Evolutionary conservation across 1,139 yeast species (phyloP), one percentile per base, ranked within the genome.

Genomic region (Candida sanyaensis): DNA sequence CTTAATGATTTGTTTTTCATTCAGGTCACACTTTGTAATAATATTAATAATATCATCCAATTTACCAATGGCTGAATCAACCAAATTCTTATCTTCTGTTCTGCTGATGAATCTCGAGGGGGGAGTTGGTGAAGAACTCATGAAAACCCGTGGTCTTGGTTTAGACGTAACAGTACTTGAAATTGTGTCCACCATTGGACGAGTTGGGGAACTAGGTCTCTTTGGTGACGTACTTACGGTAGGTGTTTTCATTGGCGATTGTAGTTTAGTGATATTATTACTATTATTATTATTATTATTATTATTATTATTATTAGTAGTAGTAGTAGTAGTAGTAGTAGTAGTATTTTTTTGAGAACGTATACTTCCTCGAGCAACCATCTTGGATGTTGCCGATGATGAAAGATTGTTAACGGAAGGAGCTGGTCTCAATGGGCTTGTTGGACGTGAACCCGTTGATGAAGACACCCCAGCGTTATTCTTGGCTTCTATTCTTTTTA

Each of bases 401-500:
- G 48, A 33, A 26, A 27, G 34, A 13, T 42, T 46, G 27, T 34
- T 33, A 23, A 26, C 9, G 33, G 44, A 10, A 38, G 45, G 31
- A 32, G 42, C 17, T 24, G 46, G 13, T 41, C 51, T 38, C 7
- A 37, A 8, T 5, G 48, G 49, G 27, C 45, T 47, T 10, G 43
- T 36, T 13, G 43, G 33, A 11, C 34, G 36, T n/a, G 44, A 13
- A 6, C 28, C 32, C 28, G 9, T 32, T 32, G 36, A 11, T n/a
- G 34, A 11, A n/a, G 13, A 17, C 6, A 32, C 34, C 29, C 43
- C 53, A 8, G 31, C 41, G 36, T 42, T 36, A 10, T 39, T 34
- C 33, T 56, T 60, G 31, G 71, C 66, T 50, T 66, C 73, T 6
- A 69, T 56, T 42, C 75, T 52, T 43, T 62, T 68, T 33, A 68